Evolutionary conservation across 1,139 yeast genomes (phyloP).

Genomic region (Suhomyces taliae): DNA sequence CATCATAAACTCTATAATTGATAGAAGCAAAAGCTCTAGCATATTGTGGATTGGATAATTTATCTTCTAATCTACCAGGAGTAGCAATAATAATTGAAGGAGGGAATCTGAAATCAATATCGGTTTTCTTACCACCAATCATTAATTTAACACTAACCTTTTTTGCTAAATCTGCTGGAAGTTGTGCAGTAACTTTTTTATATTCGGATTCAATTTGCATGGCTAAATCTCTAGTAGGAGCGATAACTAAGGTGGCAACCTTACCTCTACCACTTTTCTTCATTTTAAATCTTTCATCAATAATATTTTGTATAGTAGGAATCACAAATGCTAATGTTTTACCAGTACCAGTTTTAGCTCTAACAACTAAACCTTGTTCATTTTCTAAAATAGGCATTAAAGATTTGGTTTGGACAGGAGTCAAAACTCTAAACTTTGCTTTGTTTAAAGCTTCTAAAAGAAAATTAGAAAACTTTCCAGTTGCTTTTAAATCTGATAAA

Average conservation of each 20-base stretch:
- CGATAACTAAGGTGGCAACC: conserved; percentile 66
- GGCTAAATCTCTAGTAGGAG: conserved; percentile 94
- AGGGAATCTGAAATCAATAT: conserved; percentile 19
- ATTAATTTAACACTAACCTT: conserved; percentile 25
- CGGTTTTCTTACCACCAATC: conserved; percentile 42
- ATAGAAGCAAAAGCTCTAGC: conserved; percentile 53
- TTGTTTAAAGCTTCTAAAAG: conserved; percentile 33
- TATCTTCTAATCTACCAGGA: conserved; percentile 81
- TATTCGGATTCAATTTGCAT: conserved; percentile 75
- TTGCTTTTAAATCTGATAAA: conserved; percentile 7
- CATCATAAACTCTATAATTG: conserved; percentile 74
- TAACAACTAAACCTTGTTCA: conserved; percentile 67
- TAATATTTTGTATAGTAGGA: conserved; percentile 59
- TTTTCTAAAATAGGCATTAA: conserved; percentile 63
- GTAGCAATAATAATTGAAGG: conserved; percentile 74
- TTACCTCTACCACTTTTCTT: conserved; percentile 17
- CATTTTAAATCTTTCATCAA: conserved; percentile 5
- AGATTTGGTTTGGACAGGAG: conserved; percentile 79
- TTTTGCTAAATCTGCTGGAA: conserved; percentile 16
- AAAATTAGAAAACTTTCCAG: conserved; percentile 11
- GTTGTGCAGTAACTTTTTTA: conserved; percentile 35
- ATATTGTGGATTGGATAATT: conserved; percentile 47
- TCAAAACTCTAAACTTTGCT: conserved; percentile 52
- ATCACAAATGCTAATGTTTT: conserved; percentile 87
- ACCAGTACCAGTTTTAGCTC: conserved; percentile 96